phyloP scores from a whole-genome alignment of 176 grass and related monocot genomes.

The Triticum dicoccoides region DNA sequence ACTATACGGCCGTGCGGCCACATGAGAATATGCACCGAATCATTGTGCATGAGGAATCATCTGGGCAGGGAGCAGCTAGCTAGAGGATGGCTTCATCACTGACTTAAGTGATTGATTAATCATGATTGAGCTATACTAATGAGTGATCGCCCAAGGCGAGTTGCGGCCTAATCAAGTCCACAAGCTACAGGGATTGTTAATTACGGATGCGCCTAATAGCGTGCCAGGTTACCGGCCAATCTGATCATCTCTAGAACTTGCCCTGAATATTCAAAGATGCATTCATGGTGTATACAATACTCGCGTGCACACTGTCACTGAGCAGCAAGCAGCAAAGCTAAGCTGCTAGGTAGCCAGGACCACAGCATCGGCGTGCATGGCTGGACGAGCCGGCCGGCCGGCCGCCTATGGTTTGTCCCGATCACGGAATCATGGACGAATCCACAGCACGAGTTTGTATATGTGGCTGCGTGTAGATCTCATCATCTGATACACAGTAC shows the following conservation, averaged over 20 bases:
- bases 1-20: slow-evolving; percentile 14
- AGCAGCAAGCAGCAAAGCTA: not conserved
- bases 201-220: slow-evolving; percentile 20
- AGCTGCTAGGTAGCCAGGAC: not conserved
- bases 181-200: slow-evolving; percentile 29
- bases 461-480: slow-evolving; percentile 30
- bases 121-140: slow-evolving; percentile 25
- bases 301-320: not conserved
- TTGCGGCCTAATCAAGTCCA: slow-evolving; percentile 45
- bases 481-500: slow-evolving; percentile 1
- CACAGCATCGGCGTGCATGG: slow-evolving; percentile 29
- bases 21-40: slow-evolving; percentile 55
- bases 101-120: slow-evolving; percentile 28
- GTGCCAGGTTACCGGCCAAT: slow-evolving; percentile 1
- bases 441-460: not conserved
- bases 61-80: not conserved
- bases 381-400: not conserved
- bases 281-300: slow-evolving; percentile 22
- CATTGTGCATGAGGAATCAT: slow-evolving; percentile 35
- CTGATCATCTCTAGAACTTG: slow-evolving; percentile 23
- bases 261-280: slow-evolving; percentile 18
- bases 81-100: slow-evolving; percentile 18
- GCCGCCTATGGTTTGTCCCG: slow-evolving; percentile 29
- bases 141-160: slow-evolving; percentile 6
- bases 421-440: slow-evolving; percentile 20